Conservation (phyloP, 768 basidiomycete species). For the Pleurotus citrinopileatus region DNA sequence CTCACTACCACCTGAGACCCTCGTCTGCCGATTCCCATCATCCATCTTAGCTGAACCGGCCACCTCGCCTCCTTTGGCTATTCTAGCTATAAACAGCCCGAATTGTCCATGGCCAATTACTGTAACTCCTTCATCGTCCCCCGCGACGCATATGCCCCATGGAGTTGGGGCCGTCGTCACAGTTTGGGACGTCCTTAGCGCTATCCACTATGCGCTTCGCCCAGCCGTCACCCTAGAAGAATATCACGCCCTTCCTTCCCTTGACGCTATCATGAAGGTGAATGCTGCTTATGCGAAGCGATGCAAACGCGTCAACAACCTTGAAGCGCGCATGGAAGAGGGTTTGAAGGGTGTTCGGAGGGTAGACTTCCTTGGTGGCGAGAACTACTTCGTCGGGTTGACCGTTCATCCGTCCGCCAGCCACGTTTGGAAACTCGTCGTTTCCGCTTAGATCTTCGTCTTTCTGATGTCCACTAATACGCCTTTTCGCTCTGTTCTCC, state of each 20-base stretch:
- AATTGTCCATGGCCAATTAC: constrained; percentile 8
- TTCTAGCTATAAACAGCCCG: neutral
- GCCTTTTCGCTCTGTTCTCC: too few species aligned
- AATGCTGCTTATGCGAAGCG: constrained; percentile 4
- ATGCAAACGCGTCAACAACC: neutral
- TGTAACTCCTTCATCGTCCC: constrained; percentile 4
- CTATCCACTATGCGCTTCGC: constrained; percentile 2
- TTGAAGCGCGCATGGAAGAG: constrained; percentile 6
- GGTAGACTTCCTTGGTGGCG: constrained; percentile 9
- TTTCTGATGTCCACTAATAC: too few species aligned
- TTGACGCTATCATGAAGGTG: neutral
- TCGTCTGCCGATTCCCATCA: constrained; percentile 1
- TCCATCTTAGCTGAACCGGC: constrained; percentile 3
- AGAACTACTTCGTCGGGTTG: constrained; percentile 10
- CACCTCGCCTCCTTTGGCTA: neutral
- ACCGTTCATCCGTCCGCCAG: neutral
- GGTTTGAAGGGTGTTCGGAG: constrained; percentile 6
- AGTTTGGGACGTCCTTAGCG: constrained; percentile 7
- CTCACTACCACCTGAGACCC: constrained; percentile 3
- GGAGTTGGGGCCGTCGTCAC: constrained; percentile 3
- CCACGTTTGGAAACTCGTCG: constrained; percentile 4
- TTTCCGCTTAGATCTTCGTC: too few species aligned
- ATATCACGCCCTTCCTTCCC: constrained; percentile 7
- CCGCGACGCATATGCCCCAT: neutral
- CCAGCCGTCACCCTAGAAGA: constrained; percentile 1